Percentiles rank a stretch among this genome's conserved stretches.
Evolutionary conservation across 208 protist genomes (phyloP).

Genomic region (Trypanosoma cruzi): DNA sequence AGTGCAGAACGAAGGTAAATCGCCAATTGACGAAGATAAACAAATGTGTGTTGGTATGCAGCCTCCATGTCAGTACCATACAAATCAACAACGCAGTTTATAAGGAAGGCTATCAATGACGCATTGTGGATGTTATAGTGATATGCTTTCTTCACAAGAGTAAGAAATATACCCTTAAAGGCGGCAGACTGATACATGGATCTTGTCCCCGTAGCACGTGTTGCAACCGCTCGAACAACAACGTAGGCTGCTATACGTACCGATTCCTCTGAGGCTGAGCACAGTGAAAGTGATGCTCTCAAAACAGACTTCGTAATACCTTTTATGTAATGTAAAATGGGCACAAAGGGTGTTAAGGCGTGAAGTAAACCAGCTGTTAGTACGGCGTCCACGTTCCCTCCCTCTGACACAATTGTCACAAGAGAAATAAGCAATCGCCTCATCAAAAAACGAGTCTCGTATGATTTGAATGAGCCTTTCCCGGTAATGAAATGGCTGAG

Average conservation of each 20-base stretch:
- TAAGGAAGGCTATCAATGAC: conserved; percentile 89
- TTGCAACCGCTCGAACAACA: conserved; percentile 88
- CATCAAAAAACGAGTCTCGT: conserved; percentile 76
- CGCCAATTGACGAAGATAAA: conserved; percentile 98
- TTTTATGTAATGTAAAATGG: conserved; percentile 88
- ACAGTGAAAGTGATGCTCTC: conserved; percentile 67
- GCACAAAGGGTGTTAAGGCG: conserved; percentile 81
- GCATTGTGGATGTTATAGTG: conserved; percentile 83
- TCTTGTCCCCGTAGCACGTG: conserved; percentile 81
- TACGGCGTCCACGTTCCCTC: conserved; percentile 56
- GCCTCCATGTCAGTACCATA: conserved; percentile 94
- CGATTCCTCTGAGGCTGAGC: conserved; percentile 71
- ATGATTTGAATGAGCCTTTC: conserved; percentile 80
- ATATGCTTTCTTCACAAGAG: conserved; percentile 86
- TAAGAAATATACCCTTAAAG: conserved; percentile 94
- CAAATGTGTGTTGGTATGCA: conserved; percentile 96
- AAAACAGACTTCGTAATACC: conserved; percentile 83
- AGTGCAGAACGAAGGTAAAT: conserved; percentile 96
- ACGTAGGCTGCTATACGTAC: conserved; percentile 87
- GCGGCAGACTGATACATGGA: conserved; percentile 91
- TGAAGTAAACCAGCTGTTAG: conserved; percentile 75
- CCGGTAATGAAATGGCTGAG: conserved; percentile 79
- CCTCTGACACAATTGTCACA: conserved; percentile 59
- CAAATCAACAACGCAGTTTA: conserved; percentile 95
- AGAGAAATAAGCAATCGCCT: conserved; percentile 76